A percentile compares a stretch with the other conserved stretches of the same genome.
phyloP scores from a whole-genome alignment of 2,329 filamentous ascomycete genomes.

The Colletotrichum sojae region DNA sequence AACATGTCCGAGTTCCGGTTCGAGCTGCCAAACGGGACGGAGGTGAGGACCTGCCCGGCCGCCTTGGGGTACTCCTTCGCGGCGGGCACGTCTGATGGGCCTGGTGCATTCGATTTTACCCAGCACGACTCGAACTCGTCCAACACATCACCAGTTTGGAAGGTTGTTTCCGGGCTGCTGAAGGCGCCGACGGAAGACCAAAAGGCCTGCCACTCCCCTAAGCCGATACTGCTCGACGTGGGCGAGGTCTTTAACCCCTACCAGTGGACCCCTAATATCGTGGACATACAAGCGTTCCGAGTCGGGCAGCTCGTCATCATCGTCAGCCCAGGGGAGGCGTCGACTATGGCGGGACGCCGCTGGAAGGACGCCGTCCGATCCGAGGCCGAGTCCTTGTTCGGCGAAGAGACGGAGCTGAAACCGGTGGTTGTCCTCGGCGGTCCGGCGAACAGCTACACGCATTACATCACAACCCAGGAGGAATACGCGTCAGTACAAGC shows the following conservation, averaged over 20 bases:
- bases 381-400: slow-evolving; percentile 60
- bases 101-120: slow-evolving; percentile 90
- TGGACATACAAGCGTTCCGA: slow-evolving; percentile 87
- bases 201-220: slow-evolving; percentile 81
- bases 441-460: slow-evolving; percentile 89
- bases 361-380: slow-evolving; percentile 81
- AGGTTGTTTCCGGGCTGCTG: slow-evolving; percentile 78
- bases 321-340: slow-evolving; percentile 88
- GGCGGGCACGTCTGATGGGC: slow-evolving; percentile 90
- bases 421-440: slow-evolving; percentile 86
- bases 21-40: slow-evolving; percentile 77
- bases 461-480: slow-evolving; percentile 81
- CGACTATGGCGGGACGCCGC: slow-evolving; percentile 90
- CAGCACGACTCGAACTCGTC: slow-evolving; percentile 82
- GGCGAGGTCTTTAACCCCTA: slow-evolving; percentile 83
- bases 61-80: slow-evolving; percentile 92
- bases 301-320: slow-evolving; percentile 89
- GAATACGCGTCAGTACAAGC: slow-evolving; percentile 61
- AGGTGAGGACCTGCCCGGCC: slow-evolving; percentile 83
- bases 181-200: slow-evolving; percentile 79
- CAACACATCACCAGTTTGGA: slow-evolving; percentile 82
- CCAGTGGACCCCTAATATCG: slow-evolving; percentile 88
- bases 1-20: slow-evolving; percentile 84
- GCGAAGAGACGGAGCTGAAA: slow-evolving; percentile 58
- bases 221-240: slow-evolving; percentile 89